A percentile compares a stretch with the other conserved stretches of the same genome.
These are phyloP conservation scores for Talaromyces sp. DNA, from an alignment of 2,329 filamentous ascomycete species.

Conservation along the genomic window DNA sequence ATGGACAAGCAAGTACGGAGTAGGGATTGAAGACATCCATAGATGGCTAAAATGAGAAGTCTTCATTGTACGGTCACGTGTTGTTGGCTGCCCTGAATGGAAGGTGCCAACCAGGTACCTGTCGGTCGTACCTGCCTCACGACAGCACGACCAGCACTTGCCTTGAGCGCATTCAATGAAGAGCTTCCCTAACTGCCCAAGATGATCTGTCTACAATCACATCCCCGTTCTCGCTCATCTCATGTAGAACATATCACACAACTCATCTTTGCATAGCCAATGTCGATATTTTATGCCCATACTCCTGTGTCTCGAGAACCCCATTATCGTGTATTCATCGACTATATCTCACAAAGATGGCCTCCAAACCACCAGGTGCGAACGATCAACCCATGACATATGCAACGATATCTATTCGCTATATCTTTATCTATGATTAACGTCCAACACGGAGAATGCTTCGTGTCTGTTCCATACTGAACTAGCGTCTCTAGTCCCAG, in stretches of 20 bases:
- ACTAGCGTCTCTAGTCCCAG: conserved; percentile 10
- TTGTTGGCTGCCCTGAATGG: background rate
- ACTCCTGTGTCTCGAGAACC: background rate
- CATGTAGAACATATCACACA: background rate
- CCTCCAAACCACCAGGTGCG: conserved; percentile 8
- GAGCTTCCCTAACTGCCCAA: background rate
- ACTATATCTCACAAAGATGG: conserved; percentile 7
- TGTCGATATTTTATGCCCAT: background rate
- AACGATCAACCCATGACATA: background rate
- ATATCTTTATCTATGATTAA: background rate
- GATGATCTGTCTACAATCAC: background rate
- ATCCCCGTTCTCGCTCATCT: background rate
- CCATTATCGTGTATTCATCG: background rate
- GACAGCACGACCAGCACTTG: background rate
- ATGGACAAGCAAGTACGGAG: background rate
- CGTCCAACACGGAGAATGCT: background rate
- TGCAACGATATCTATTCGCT: background rate
- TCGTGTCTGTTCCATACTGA: conserved; percentile 10
- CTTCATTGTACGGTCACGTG: background rate
- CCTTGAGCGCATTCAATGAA: background rate
- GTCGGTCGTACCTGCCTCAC: conserved; percentile 3
- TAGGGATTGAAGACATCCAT: background rate
- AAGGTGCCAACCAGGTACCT: background rate
- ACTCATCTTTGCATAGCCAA: conserved; percentile 6
- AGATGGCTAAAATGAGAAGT: background rate